Conservation (phyloP, 805 yeast genomes). For the Candida andamanensis region DNA sequence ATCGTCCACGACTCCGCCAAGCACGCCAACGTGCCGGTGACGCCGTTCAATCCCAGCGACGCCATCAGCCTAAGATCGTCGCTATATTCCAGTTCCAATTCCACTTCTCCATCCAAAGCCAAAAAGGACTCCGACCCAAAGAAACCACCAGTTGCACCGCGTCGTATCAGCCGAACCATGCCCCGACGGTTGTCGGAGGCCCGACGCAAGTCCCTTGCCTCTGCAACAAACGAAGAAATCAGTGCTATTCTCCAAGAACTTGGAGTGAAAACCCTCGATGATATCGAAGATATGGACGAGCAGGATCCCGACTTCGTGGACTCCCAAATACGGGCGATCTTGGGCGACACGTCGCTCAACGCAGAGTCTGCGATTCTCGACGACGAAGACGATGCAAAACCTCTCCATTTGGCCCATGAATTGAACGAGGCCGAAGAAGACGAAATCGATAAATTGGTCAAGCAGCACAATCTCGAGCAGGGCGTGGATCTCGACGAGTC, state of each 20-base stretch:
- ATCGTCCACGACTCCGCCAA: conserved; percentile 38
- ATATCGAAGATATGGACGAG: conserved; percentile 24
- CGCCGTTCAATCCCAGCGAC: conserved; percentile 55
- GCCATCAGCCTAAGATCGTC: conserved; percentile 53
- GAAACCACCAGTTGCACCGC: conserved; percentile 1
- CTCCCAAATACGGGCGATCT: conserved; percentile 26
- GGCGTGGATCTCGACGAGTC: conserved; percentile 25
- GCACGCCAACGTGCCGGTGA: conserved; percentile 12
- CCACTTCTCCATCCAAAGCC: conserved; percentile 14
- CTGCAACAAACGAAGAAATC: conserved; percentile 36
- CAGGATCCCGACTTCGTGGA: conserved; percentile 24
- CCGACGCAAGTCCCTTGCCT: conserved; percentile 33
- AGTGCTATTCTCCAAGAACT: conserved; percentile 32
- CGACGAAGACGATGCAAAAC: conserved; percentile 9
- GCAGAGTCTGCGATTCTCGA: conserved; percentile 21
- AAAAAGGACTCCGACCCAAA: conserved; percentile 3
- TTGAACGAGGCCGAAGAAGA: conserved; percentile 26
- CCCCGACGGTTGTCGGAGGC: conserved; percentile 31
- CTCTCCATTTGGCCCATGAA: conserved; percentile 3
- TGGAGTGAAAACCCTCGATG: conserved; percentile 27
- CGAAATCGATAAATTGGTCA: conserved; percentile 31
- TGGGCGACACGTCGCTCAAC: conserved; percentile 19
- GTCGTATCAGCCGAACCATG: conserved; percentile 8
- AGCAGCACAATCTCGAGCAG: conserved; percentile 30
- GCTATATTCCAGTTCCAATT: conserved; percentile 27